Evolutionary conservation across 2,329 filamentous ascomycete genomes (phyloP).

Genomic region (Colletotrichum eremochloae): DNA sequence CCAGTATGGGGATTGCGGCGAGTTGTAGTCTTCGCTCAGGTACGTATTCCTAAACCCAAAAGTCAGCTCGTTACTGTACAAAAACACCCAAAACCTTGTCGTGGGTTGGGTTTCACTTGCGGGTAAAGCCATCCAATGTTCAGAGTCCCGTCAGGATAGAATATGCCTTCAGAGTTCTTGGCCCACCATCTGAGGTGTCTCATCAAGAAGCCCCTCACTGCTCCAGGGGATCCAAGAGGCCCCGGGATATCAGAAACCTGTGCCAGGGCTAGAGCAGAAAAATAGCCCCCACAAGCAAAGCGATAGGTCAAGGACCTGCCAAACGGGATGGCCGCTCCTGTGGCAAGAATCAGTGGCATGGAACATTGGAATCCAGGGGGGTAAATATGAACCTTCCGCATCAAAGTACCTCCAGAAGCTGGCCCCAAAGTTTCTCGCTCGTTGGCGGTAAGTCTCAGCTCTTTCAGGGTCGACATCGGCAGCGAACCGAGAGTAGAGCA

Average conservation of each 20-base stretch:
- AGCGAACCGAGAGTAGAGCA: constrained; percentile 61
- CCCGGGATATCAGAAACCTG: constrained; percentile 53
- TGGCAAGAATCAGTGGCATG: neutral
- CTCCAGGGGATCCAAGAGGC: constrained; percentile 54
- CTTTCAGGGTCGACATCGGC: constrained; percentile 56
- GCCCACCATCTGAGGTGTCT: constrained; percentile 66
- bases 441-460: constrained; percentile 52
- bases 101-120: constrained; percentile 37
- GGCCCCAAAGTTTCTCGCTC: constrained; percentile 57
- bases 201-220: constrained; percentile 62
- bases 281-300: constrained; percentile 64
- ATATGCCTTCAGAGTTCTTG: constrained; percentile 56
- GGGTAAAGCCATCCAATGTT: constrained; percentile 59
- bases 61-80: too few species aligned
- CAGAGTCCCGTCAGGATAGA: constrained; percentile 62
- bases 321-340: constrained; percentile 65
- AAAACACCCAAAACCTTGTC: neutral
- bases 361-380: rapidly evolving
- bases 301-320: constrained; percentile 65
- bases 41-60: constrained; percentile 60
- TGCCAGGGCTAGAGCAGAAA: constrained; percentile 59
- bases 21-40: constrained; percentile 69
- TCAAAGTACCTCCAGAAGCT: constrained; percentile 65
- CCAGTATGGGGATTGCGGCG: constrained; percentile 69
- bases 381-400: constrained; percentile 50